Conservation (phyloP, 2,329 filamentous ascomycete species). For the Emergomyces pasteurianus region DNA sequence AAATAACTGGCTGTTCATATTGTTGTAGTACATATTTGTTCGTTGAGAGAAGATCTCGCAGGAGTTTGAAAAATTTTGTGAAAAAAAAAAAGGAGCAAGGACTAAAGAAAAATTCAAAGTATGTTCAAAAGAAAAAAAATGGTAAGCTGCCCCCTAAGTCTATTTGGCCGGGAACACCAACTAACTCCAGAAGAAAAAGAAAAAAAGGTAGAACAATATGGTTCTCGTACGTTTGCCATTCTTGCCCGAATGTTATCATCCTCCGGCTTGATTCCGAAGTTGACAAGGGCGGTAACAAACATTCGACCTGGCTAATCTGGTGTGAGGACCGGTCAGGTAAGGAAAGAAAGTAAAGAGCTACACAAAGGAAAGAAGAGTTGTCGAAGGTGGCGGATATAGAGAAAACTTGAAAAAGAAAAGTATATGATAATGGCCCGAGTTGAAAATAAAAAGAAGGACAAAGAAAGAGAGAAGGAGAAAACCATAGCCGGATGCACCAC, state of each 20-base stretch:
- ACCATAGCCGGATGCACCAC: background rate
- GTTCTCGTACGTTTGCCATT: background rate
- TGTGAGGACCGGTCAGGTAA: background rate
- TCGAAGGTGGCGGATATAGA: background rate
- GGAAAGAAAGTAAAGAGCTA: background rate
- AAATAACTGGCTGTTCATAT: background rate
- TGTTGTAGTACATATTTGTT: background rate
- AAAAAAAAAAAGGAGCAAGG: background rate
- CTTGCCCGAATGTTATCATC: background rate
- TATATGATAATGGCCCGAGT: background rate
- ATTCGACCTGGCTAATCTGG: background rate
- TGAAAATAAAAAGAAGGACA: background rate
- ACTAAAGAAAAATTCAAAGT: background rate
- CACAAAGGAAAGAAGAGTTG: background rate
- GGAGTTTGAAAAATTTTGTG: background rate
- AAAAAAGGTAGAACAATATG: background rate
- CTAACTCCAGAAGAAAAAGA: background rate
- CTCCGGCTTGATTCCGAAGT: background rate
- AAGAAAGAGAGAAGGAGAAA: background rate
- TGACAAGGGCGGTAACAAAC: background rate
- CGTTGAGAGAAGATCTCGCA: background rate
- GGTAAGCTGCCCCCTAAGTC: background rate
- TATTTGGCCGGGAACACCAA: background rate
- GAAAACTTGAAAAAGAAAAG: background rate
- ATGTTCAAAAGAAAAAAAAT: background rate